Base-by-base conservation (phyloP, 768 basidiomycete genomes). In the Pulveroboletus sp. region DNA sequence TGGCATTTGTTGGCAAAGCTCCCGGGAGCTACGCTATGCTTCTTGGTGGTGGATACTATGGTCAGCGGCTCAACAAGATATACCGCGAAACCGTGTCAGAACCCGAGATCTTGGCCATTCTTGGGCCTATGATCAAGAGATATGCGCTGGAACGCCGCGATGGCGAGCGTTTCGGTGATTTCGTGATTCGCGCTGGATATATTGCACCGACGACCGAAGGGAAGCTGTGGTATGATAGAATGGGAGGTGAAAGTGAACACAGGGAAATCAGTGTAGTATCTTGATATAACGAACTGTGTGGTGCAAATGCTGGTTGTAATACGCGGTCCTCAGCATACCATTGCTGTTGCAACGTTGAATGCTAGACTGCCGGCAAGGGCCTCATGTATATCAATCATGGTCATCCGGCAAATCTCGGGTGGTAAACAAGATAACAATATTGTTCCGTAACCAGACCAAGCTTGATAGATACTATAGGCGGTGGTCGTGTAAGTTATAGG, bases 1-100 rank as follows among this genome's bases (percentile, higher is more conserved):
- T 98, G 34, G 97, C 94, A 1, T 95, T 98, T 60, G 85, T 98
- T 33, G 95, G 97, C 27, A 98, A 98, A 71, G 93, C 97, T 1
- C 91, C 87, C 1, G 94, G 92, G 12, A 78, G 83, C 27, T 99
- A 99, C 66, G 63, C 85, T 38, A 97, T 98, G 94, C 80, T 98
- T 27, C 84, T 99, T 29, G 95, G 97, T 34, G 95, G 95, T 46
- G 94, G 94, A 1, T 97, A 93, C 73, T 77, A 92, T 56, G 97
- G 95, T 32, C 88, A 97, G 67, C 80, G 95, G 31, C 73, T 99
- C 59, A 95, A 95, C 75, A 98, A 97, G 72, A 94, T 97, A 45
- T 97, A 93, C 70, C 78, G 91, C 69, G 90, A 93, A 74, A 79
- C 82, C 6, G 91, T 94, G 33, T 85, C 88, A 4, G 94, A 95